A percentile compares a stretch with the other conserved stretches of the same genome.
Conservation (phyloP, 495 filamentous ascomycete species). For the Penicillium chermesinum region DNA sequence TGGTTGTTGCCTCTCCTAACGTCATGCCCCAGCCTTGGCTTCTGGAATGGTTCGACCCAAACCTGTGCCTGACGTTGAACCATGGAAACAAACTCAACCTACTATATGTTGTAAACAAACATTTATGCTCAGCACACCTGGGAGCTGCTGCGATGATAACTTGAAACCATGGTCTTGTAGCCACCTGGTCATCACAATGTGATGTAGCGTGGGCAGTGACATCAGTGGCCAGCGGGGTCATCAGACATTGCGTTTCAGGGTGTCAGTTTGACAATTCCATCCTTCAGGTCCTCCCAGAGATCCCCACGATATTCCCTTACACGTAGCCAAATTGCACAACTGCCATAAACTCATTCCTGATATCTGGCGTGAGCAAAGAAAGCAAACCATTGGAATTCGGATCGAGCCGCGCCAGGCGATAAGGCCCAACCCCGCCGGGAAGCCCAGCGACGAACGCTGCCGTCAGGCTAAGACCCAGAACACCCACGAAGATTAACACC, state of each 20-base stretch:
- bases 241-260: not conserved
- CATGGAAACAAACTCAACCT: not conserved
- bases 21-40: not conserved
- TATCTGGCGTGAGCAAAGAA: not conserved
- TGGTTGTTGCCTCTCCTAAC: not conserved
- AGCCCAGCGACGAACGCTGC: not conserved
- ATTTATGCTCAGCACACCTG: not conserved
- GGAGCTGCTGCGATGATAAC: not conserved
- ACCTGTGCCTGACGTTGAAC: not conserved
- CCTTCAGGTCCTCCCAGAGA: not conserved
- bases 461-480: not conserved
- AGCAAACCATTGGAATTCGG: not conserved
- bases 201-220: conserved; percentile 1
- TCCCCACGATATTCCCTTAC: not conserved
- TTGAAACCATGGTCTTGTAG: not conserved
- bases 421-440: not conserved
- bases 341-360: not conserved
- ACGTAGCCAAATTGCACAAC: not conserved
- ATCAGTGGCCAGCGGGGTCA: conserved; percentile 6
- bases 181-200: not conserved
- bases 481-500: not conserved
- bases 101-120: not conserved
- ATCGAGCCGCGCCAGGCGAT: conserved; percentile 4
- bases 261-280: not conserved
- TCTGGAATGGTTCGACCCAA: not conserved